These are phyloP conservation scores for Entelexis sorbosivorans DNA, from an alignment of 1,139 yeast species.

Conservation along the genomic window DNA sequence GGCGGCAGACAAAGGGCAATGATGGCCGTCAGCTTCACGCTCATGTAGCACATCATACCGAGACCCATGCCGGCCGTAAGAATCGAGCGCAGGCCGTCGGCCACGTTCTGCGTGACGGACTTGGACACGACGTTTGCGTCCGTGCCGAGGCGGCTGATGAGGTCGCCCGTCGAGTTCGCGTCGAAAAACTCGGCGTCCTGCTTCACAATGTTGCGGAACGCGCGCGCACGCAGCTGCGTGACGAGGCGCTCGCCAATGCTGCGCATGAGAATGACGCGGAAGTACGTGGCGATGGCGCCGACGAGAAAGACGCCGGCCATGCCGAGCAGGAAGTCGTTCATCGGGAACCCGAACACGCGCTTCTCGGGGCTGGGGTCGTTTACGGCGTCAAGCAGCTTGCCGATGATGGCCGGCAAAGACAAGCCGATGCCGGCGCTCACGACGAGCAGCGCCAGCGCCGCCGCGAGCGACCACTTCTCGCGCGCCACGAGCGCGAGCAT, in stretches of 20 bases:
- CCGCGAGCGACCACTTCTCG: constrained; percentile 42
- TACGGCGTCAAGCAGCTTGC: constrained; percentile 59
- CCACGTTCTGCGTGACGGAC: constrained; percentile 76
- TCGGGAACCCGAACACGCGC: constrained; percentile 39
- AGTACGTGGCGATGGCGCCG: constrained; percentile 72
- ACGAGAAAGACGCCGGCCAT: constrained; percentile 47
- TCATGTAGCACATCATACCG: constrained; percentile 83
- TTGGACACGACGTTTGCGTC: constrained; percentile 87
- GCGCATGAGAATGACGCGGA: constrained; percentile 62
- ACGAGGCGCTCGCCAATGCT: constrained; percentile 78
- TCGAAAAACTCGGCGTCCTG: constrained; percentile 93
- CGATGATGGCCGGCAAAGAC: constrained; percentile 70
- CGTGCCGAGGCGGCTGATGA: constrained; percentile 74
- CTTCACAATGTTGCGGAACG: constrained; percentile 63
- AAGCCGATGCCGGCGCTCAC: constrained; percentile 53
- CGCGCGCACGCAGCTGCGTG: constrained; percentile 63
- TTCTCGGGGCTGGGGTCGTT: constrained; percentile 34
- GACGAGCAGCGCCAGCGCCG: constrained; percentile 53
- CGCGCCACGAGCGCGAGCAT: constrained; percentile 41
- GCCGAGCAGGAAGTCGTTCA: constrained; percentile 40
- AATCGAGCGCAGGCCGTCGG: constrained; percentile 77
- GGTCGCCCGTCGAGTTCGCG: constrained; percentile 84
- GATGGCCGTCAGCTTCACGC: constrained; percentile 64
- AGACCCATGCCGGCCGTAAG: constrained; percentile 72
- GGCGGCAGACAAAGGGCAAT: constrained; percentile 77